Evolutionary conservation across 257 asterid genomes (phyloP).

Genomic region (Leonotis leonurus): DNA sequence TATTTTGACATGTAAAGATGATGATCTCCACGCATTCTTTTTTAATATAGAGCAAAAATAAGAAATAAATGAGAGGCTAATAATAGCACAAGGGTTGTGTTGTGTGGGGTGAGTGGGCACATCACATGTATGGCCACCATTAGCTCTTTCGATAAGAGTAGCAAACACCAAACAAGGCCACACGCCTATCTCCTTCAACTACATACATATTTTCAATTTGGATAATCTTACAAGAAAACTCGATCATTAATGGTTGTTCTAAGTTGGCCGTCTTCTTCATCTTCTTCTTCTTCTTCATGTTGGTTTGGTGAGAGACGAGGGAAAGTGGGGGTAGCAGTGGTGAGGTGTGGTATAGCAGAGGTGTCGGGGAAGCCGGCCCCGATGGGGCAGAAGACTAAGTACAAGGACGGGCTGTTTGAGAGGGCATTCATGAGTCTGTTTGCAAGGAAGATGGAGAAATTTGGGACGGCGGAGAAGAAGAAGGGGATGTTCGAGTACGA

Average conservation of each 20-base stretch:
- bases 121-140: constrained; percentile 21
- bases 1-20: no score
- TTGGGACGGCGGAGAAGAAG: constrained; percentile 22
- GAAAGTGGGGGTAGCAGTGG: not conserved
- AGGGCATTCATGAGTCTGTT: constrained; percentile 74
- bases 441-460: constrained; percentile 85
- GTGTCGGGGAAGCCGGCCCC: constrained; percentile 85
- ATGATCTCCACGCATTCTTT: no score
- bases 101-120: no score
- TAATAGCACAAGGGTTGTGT: not conserved
- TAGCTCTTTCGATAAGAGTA: constrained; percentile 8
- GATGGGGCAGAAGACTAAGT: constrained; percentile 83
- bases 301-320: not conserved
- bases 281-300: not conserved
- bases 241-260: constrained; percentile 46
- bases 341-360: constrained; percentile 80
- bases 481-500: constrained; percentile 68
- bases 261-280: constrained; percentile 15
- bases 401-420: constrained; percentile 77
- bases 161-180: constrained; percentile 3
- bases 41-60: no score
- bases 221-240: no score
- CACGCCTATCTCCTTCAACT: constrained; percentile 7
- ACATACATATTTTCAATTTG: no score
- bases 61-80: not conserved